A percentile compares a stretch with the other conserved stretches of the same genome.
phyloP scores from a whole-genome alignment of 2,329 filamentous ascomycete genomes.

The Escovopsis sp. region DNA sequence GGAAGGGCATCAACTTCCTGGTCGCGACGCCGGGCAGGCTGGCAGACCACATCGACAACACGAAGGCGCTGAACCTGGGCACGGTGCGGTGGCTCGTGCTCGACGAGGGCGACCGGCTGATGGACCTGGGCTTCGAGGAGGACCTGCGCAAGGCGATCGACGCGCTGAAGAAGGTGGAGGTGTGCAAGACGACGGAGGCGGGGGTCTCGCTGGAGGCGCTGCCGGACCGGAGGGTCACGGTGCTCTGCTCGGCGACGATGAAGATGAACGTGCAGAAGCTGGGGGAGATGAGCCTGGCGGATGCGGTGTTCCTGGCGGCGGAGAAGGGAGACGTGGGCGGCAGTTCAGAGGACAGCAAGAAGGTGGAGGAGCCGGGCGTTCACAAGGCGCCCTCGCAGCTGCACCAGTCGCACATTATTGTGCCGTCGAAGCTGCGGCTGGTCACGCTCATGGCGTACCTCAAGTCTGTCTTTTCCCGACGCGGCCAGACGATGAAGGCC shows the following conservation, averaged over 20 bases:
- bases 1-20: conserved; percentile 90
- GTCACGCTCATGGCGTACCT: conserved; percentile 76
- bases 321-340: conserved; percentile 31
- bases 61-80: conserved; percentile 72
- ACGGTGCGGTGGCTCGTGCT: conserved; percentile 87
- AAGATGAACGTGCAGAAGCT: conserved; percentile 93
- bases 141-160: conserved; percentile 79
- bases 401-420: conserved; percentile 79
- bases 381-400: conserved; percentile 72
- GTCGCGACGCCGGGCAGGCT: conserved; percentile 88
- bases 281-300: conserved; percentile 87
- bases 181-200: conserved; percentile 44
- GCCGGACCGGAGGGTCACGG: conserved; percentile 62
- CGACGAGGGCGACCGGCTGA: conserved; percentile 92
- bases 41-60: conserved; percentile 84
- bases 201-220: conserved; percentile 45
- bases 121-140: conserved; percentile 95
- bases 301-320: conserved; percentile 74
- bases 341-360: conserved; percentile 22
- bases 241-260: conserved; percentile 93
- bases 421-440: conserved; percentile 77
- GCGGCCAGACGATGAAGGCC: conserved; percentile 87
- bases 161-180: conserved; percentile 51
- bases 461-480: conserved; percentile 74
- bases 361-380: conserved; percentile 40